Base-by-base conservation (phyloP, 2,329 filamentous ascomycete species). In the Apiospora aurea region DNA sequence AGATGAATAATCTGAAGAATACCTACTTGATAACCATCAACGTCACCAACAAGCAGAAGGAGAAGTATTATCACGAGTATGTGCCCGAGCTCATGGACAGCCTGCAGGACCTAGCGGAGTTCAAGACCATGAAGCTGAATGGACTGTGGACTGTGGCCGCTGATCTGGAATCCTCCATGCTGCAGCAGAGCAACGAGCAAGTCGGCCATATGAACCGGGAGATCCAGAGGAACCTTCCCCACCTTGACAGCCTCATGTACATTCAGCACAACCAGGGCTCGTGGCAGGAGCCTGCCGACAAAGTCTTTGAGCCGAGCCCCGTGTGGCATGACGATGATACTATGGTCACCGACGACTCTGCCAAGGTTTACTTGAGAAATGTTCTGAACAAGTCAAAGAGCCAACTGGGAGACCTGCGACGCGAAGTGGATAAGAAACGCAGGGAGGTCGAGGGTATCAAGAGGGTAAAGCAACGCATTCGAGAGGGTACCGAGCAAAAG, bases 1-100 rank as follows among this genome's bases (percentile, higher is more conserved):
- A 99, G 77, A 98, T 98, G 96, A 94, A 96, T 83, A 99, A 99
- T 80, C 89, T 93, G 81, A 99, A 99, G 87, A 99, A 99, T 81
- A 95, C 93, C n/a, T 99, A 99, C 80, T 85, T 99, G 73, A 97
- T 99, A 78, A 89, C 91, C 73, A 97, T 99, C 84, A 97, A 97
- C 80, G 94, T 98, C 72, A 97, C 95, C 46, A 99, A 99, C 83
- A 97, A 96, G 85, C 92, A 97, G 79, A 99, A 98, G 85, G 95
- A 98, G 80, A 94, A 92, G 80, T 98, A 98, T 85, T 99, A 97
- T 80, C 93, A 98, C 80, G 95, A 98, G 82, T 98, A 98, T 81
- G 88, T 99, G 26, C 96, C 96, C 11, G 96, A 98, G 80, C 85
- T 98, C 72, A 88, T 99, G 80, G 94, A 98, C 83, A 95, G 95